phyloP scores from a whole-genome alignment of 2,329 filamentous ascomycete genomes.

The Nigrospora osmanthi region DNA sequence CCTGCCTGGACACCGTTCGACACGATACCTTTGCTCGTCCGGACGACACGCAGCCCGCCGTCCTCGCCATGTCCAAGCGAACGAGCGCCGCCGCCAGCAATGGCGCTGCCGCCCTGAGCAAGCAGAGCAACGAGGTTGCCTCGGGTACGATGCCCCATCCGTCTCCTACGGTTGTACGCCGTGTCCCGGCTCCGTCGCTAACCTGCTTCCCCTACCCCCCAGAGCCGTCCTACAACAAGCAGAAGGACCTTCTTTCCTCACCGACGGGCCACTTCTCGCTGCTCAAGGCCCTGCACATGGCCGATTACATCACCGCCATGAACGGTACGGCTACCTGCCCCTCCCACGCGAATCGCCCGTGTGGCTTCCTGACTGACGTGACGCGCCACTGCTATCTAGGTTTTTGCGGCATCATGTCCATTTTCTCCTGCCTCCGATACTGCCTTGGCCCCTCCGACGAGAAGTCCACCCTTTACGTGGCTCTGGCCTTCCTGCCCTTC shows the following conservation, averaged over 20 bases:
- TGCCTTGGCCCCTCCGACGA: conserved; percentile 65
- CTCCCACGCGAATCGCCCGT: neutral
- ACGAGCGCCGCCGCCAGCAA: conserved; percentile 38
- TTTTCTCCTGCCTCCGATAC: conserved; percentile 93
- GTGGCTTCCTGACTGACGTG: neutral
- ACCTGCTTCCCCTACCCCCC: neutral
- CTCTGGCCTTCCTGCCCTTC: conserved; percentile 81
- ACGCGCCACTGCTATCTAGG: conserved; percentile 34
- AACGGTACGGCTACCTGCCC: conserved; percentile 51
- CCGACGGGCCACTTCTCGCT: conserved; percentile 68
- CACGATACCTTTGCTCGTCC: no score
- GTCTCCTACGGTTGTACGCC: neutral
- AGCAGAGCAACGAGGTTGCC: conserved; percentile 30
- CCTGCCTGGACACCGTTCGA: no score
- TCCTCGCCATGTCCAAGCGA: conserved; percentile 54
- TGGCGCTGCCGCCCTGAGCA: conserved; percentile 29
- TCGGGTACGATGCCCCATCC: conserved; percentile 27
- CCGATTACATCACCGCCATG: conserved; percentile 77
- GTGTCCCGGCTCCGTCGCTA: neutral
- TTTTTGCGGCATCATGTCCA: conserved; percentile 87
- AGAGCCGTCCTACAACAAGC: conserved; percentile 59
- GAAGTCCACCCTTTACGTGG: conserved; percentile 67
- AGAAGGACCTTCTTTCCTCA: conserved; percentile 63
- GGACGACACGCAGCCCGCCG: no score
- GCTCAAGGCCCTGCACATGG: conserved; percentile 64